Base-by-base conservation (phyloP, 495 filamentous ascomycete genomes). In the Aspergillus kassunensis region DNA sequence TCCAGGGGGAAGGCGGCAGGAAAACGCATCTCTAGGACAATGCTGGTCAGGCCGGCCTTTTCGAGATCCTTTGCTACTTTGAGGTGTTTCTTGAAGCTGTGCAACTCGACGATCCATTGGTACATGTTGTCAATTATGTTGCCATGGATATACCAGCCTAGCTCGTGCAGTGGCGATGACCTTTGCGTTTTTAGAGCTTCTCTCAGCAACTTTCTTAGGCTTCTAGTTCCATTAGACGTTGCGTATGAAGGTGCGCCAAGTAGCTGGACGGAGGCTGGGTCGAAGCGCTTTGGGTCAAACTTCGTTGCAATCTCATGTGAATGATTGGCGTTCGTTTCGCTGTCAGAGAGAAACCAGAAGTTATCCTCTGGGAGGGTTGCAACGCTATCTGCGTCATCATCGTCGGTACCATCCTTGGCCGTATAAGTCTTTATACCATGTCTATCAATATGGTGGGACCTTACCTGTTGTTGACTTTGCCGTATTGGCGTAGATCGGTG, bases 101-200 rank as follows among this genome's bases (percentile, higher is more conserved):
- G 91, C 0, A 97, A 68, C 63, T 96, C 88, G 2, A 96, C 84
- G 55, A 96, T 91, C 90, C 91, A 96, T 65, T 96, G 91, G 62
- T 91, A 97, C 33, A 92, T 71, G 61, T 91, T 96, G 6, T 65
- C 69, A 49, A 84, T 67, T 10, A 75, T 62, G 11, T 73, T 69
- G 4, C 69, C 67, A 57, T 93, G 76, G 51, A 96, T 81, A 63
- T 90, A 91, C 89, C 91, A 97, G 13, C 91, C 91, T 0, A 96
- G 78, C 54, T 89, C 80, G 54, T 87, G 77, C 6, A 84, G 69
- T 1, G 83, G 78, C 8, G 78, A 80, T 27, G 60, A 70, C 10
- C 80, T 51, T 58, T 96, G 91, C n/a, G 81, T 55, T 55, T 83
- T 78, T 4, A 90, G 62, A 1, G 88, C 70, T 12, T 65, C 67